Evolutionary conservation across 306 rosid genomes (phyloP), one percentile per base, ranked within the genome.

Genomic region (Dicorynia guianensis): DNA sequence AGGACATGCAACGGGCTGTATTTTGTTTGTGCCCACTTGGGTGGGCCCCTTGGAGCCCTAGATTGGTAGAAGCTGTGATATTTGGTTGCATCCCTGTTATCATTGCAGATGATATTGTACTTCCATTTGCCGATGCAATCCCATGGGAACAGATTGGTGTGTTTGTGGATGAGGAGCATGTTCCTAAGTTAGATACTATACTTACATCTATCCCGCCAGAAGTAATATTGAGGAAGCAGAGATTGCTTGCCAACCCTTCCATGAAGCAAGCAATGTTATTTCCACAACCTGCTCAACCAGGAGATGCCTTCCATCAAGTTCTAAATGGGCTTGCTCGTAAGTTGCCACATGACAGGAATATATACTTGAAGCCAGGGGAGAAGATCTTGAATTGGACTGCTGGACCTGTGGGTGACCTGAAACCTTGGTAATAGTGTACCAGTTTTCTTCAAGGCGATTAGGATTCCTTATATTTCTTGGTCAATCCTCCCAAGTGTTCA

Each of bases 1-100:
- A 94, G 84, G 98, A 91, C 90, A 91, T 94, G 98, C 97, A 94
- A 82, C 90, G 98, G 52, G 98, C 96, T 8, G 90, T 94, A 34
- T 94, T 94, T 71, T 94, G 98, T 83, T 81, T 94, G 56, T 94
- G 98, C 74, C 98, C 98, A 6, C 98, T 94, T 57, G 98, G 98
- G 25, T 94, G 98, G 98, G 98, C 98, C 33, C 98, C 98, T 18
- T 94, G 98, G 98, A 94, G 98, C 76, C 98, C 98, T 2, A 87
- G 98, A 64, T 72, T 94, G 82, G 98, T 94, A 5, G 98, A 94
- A 77, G 98, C 97, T 25, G 98, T 94, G 83, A 80, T 94, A 72
- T 94, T 94, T 74, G 97, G 98, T 25, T 94, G 98, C 95, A 94
- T 94, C 66, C 98, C 97, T 43, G 97, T 94, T 52, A 94, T 94